Evolutionary conservation across 805 yeast species (phyloP), one percentile per base, ranked within the genome.

Genomic region (Candida mattraensis): DNA sequence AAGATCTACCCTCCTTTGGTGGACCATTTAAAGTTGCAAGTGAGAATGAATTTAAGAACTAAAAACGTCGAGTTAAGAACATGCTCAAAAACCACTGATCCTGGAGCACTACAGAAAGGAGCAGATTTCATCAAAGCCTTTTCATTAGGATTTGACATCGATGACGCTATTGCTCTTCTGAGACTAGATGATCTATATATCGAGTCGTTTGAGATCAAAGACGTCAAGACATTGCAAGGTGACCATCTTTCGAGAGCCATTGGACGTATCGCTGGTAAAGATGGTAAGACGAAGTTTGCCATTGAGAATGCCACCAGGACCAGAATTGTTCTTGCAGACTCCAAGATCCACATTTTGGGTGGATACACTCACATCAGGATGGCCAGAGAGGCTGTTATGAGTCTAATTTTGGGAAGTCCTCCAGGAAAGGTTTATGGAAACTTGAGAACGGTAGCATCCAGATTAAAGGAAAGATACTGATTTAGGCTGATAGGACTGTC

Each of bases 261-360:
- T 60, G 99, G 99, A 56, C 87, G 99, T 74, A 93, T 93, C 64
- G 99, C 99, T 10, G 99, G 99, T 63, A 94, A 93, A 60, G 99
- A 93, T 60, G 99, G 99, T 58, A 91, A 89, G 66, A 93, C 98
- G 44, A 93, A 91, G 68, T 93, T 91, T 63, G 97, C 99, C 20
- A 93, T 93, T 57, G 99, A 93, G 66, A 93, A 93, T 58, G 97
- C 99, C 12, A 91, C 98, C 15, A 79, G 98, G 67, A 93, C 99
- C 9, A 83, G 99, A 71, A 89, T 93, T 27, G 99, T 93, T 17
- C 72, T 93, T 49, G 99, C 99, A 0, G 99, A 93, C 64, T 78
- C 94, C 29, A 93, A 91, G 61, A 89, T 93, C 54, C 99, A 93
- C 63, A 93, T 93, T 45, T 70, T 93, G 35, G 99, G 99, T 32